Base-by-base conservation (phyloP, 179 eudicot species). In the Amaranthus tricolor region DNA sequence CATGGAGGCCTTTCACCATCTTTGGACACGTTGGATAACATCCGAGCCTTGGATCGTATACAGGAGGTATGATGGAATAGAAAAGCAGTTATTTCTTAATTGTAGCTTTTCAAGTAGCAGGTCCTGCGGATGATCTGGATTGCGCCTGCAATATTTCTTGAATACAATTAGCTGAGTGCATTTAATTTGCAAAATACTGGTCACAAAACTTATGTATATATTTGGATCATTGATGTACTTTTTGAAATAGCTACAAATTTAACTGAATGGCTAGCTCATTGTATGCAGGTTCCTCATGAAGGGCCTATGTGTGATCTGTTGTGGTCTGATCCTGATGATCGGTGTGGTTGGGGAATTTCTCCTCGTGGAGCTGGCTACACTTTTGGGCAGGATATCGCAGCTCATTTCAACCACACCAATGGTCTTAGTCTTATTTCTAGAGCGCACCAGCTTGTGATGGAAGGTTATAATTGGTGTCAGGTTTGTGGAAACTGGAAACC, bases 1-100 rank as follows among this genome's bases (percentile, higher is more conserved):
- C 98, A 93, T 74, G 98, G 98, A 75, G 98, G 98, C 64, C 97
- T 93, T 79, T 93, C 98, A 52, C 98, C 98, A 62, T 93, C 98
- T 65, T 78, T 93, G 88, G 98, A 91, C 79, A 93, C 98, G 62
- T 79, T 93, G 76, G 98, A 93, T 85, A 93, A 93, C 78, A 89
- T 93, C 68, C 95, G 97, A 75, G 90, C 95, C 68, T 78, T 93
- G 85, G 98, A 93, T 78, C 97, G 97, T 62, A 89, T 91, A 82
- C 98, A 93, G 71, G 98, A 93, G 98, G 98, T 93, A 80, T 52
- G 66, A 31, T 12, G 31, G 43, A 48, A 66, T 19, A 14, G 50
- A 52, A 7, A 62, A 45, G 50, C 47, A 21, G 61, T 52, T 59
- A 49, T 51, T 51, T 31, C 3, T 31, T 31, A 31, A 31, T 31